A percentile compares a stretch with the other conserved stretches of the same genome.
Conservation (phyloP, 495 filamentous ascomycete genomes). For the Platismatia glauca region DNA sequence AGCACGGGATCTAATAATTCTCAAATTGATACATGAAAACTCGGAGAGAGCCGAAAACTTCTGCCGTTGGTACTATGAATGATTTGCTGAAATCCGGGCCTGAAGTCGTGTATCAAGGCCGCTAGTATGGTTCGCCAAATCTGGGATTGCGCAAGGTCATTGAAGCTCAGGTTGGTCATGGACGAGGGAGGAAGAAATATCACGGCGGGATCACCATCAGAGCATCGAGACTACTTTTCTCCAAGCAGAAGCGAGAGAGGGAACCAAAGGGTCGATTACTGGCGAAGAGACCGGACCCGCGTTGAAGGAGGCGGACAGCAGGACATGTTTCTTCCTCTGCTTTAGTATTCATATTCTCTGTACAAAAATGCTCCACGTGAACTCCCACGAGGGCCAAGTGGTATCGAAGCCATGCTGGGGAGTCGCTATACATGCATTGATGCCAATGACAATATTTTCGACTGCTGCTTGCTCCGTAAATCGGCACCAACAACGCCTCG, state of each 20-base stretch:
- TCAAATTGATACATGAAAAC: too few relatives aligned
- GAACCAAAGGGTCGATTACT: not conserved
- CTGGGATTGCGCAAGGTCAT: not conserved
- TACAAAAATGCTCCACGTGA: not conserved
- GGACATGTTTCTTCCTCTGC: not conserved
- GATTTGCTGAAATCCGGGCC: not conserved
- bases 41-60: not conserved
- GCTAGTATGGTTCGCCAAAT: not conserved
- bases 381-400: not conserved
- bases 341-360: not conserved
- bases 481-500: conserved; percentile 48
- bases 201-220: not conserved
- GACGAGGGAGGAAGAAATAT: not conserved
- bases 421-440: conserved; percentile 67
- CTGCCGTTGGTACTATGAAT: not conserved
- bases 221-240: not conserved
- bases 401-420: not conserved
- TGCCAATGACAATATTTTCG: conserved; percentile 93
- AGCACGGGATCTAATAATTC: not conserved
- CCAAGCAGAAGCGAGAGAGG: not conserved
- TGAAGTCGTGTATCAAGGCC: not conserved
- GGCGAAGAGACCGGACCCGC: not conserved
- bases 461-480: conserved; percentile 83
- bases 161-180: not conserved
- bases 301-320: not conserved